A percentile compares a stretch with the other conserved stretches of the same genome.
phyloP scores from a whole-genome alignment of 1,284 basidiomycete genomes.

The Cryptococcus amylolentus region DNA sequence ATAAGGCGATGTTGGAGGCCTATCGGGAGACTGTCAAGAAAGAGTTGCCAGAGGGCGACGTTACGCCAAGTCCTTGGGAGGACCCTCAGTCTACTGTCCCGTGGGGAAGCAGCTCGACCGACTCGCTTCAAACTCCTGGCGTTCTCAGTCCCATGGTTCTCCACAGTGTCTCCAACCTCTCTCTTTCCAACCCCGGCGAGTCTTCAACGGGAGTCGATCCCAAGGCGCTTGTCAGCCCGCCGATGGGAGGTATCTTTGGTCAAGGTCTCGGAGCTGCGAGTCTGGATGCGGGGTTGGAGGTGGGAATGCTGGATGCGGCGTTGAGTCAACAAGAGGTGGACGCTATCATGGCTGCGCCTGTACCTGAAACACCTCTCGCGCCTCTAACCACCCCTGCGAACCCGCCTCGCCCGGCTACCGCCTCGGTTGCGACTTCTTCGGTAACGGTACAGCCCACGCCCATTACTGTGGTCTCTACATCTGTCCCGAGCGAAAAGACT shows the following conservation, averaged over 20 bases:
- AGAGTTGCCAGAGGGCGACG: slow-evolving; percentile 2
- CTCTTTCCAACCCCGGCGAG: slow-evolving; percentile 9
- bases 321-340: slow-evolving; percentile 30
- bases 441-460: slow-evolving; percentile 7
- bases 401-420: neutral
- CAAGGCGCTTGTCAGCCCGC: slow-evolving; percentile 22
- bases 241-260: slow-evolving; percentile 10
- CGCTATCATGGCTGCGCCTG: slow-evolving; percentile 11
- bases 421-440: slow-evolving; percentile 1
- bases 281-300: neutral
- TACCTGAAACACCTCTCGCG: neutral
- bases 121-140: slow-evolving; percentile 21
- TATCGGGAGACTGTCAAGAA: slow-evolving; percentile 25
- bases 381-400: slow-evolving; percentile 1
- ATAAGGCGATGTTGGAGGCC: slow-evolving; percentile 30
- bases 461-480: slow-evolving; percentile 10
- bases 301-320: slow-evolving; percentile 26
- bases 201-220: slow-evolving; percentile 17
- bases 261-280: neutral
- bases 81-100: slow-evolving; percentile 5
- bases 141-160: slow-evolving; percentile 34
- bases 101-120: slow-evolving; percentile 18
- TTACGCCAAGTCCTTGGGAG: slow-evolving; percentile 19
- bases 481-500: slow-evolving; percentile 5
- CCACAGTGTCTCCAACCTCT: slow-evolving; percentile 21